Evolutionary conservation across 345 rosid species (phyloP).

Genomic region (Viola odorata): DNA sequence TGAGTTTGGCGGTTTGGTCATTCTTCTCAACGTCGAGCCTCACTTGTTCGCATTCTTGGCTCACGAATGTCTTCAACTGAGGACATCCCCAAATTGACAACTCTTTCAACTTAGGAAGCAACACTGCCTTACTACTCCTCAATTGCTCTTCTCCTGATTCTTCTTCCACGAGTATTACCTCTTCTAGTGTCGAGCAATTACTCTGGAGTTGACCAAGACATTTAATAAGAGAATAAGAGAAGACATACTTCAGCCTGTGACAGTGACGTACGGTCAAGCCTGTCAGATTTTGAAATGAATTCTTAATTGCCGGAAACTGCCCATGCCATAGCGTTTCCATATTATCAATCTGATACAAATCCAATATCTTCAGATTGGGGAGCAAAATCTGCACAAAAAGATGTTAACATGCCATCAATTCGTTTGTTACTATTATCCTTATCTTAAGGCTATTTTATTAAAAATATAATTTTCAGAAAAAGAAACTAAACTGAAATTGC

Average conservation of each 20-base stretch:
- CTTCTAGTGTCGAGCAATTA: not conserved
- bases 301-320: not conserved
- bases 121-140: not conserved
- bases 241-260: not conserved
- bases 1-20: not conserved
- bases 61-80: constrained; percentile 10
- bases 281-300: not conserved
- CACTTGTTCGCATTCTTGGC: no score
- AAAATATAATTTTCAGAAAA: no score
- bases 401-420: no score
- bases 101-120: constrained; percentile 2
- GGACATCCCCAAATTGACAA: not conserved
- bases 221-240: not conserved
- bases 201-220: constrained; percentile 3
- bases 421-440: no score
- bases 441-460: no score
- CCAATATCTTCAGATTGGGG: constrained; percentile 3
- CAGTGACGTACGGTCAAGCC: not conserved
- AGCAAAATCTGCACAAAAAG: constrained; percentile 4
- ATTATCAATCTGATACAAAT: not conserved
- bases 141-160: not conserved
- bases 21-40: not conserved
- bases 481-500: no score
- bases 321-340: not conserved
- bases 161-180: not conserved